Percentiles rank a stretch among this genome's conserved stretches.
These are phyloP conservation scores for Boletus insuetus DNA, from an alignment of 768 basidiomycete genomes.

Conservation along the genomic window DNA sequence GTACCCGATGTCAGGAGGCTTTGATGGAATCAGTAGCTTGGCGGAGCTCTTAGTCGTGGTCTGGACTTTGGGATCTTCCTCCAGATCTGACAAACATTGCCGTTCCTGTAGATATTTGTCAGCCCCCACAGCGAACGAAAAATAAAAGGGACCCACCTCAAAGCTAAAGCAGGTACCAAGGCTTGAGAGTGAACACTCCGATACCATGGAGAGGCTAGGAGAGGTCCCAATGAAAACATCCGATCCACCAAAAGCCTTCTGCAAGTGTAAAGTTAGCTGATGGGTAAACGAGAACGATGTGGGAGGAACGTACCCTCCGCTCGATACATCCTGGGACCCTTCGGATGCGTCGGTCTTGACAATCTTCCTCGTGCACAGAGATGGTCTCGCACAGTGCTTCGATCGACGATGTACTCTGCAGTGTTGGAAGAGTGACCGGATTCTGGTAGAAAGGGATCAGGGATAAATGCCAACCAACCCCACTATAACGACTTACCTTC, in stretches of 20 bases:
- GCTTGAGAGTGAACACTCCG: background rate
- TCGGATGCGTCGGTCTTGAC: background rate
- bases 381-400: background rate
- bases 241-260: background rate
- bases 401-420: background rate
- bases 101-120: background rate
- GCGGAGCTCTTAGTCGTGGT: background rate
- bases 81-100: background rate
- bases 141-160: background rate
- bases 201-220: background rate
- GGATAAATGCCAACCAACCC: background rate
- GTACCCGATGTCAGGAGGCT: no score
- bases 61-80: background rate
- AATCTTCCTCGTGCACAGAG: background rate
- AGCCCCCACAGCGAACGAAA: no score
- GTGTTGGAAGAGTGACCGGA: background rate
- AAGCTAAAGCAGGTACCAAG: background rate
- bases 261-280: background rate
- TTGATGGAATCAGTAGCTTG: background rate
- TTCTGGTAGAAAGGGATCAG: slow-evolving; percentile 4
- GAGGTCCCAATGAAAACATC: background rate
- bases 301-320: no score
- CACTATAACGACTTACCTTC: background rate
- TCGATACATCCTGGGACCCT: slow-evolving; percentile 3
- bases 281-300: background rate